These are phyloP conservation scores for Digitaria exilis DNA, from an alignment of 202 grass and related monocot species.

Conservation along the genomic window DNA sequence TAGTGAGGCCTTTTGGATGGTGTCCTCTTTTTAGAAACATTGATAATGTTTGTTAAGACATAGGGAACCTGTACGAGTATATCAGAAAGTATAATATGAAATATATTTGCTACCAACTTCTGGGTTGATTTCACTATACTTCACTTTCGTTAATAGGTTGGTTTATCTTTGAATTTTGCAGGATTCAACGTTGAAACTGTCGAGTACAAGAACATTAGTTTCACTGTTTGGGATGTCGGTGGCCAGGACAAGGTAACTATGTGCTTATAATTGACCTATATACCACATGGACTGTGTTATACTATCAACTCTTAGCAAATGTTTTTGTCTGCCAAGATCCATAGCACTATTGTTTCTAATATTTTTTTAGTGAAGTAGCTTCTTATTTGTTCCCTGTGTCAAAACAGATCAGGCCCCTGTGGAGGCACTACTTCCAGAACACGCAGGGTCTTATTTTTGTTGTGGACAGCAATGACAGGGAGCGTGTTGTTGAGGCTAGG, in stretches of 20 bases:
- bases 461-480: slow-evolving; percentile 95
- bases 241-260: slow-evolving; percentile 90
- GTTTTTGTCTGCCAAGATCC: slow-evolving; percentile 17
- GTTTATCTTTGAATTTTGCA: slow-evolving; percentile 30
- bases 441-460: slow-evolving; percentile 99
- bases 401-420: slow-evolving; percentile 92
- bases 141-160: neutral
- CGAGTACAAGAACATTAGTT: slow-evolving; percentile 99
- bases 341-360: neutral
- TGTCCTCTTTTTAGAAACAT: neutral
- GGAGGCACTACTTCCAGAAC: slow-evolving; percentile 99
- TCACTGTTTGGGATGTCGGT: slow-evolving; percentile 98
- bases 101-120: neutral
- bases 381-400: slow-evolving; percentile 22
- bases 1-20: neutral
- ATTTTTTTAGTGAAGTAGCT: slow-evolving; percentile 2
- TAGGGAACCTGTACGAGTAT: neutral
- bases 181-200: slow-evolving; percentile 98
- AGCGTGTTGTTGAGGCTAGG: slow-evolving; percentile 97
- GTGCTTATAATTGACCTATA: neutral
- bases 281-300: neutral
- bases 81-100: neutral
- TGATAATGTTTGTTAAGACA: neutral
- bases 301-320: slow-evolving; percentile 4
- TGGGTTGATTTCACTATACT: neutral